These are phyloP conservation scores for Globisporangium alternatum DNA, from an alignment of 352 stramenopile genomes.

Conservation along the genomic window DNA sequence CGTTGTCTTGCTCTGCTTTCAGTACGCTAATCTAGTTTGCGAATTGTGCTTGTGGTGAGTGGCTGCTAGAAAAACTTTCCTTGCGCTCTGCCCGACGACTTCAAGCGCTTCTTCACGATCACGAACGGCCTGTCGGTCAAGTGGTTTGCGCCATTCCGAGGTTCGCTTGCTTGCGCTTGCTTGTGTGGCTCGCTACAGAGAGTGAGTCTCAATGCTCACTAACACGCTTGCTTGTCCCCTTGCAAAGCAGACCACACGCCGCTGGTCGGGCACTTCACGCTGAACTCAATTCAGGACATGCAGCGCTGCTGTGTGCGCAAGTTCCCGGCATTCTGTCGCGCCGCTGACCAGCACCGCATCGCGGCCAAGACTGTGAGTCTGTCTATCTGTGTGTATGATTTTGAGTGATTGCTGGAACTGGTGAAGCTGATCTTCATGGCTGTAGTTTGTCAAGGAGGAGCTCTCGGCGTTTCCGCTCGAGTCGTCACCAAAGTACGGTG, in stretches of 20 bases:
- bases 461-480: conserved; percentile 51
- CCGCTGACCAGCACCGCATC: conserved; percentile 38
- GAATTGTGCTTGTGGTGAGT: neutral
- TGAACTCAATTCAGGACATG: conserved; percentile 66
- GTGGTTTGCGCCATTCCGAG: conserved; percentile 60
- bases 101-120: conserved; percentile 66
- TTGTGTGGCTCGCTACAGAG: neutral
- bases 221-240: neutral
- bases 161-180: conserved; percentile 13
- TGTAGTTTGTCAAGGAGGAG: conserved; percentile 22
- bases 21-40: neutral
- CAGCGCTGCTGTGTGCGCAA: conserved; percentile 36
- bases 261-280: conserved; percentile 61
- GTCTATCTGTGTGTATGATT: neutral
- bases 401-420: neutral
- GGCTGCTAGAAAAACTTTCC: conserved; percentile 50
- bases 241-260: conserved; percentile 29
- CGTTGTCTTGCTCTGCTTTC: neutral
- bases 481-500: conserved; percentile 52
- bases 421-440: neutral
- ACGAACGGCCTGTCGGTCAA: conserved; percentile 71
- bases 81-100: conserved; percentile 49
- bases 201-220: neutral
- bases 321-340: conserved; percentile 34
- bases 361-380: conserved; percentile 17